Base-by-base conservation (phyloP, 148 eudicot species). In the Fallopia convolvulus region DNA sequence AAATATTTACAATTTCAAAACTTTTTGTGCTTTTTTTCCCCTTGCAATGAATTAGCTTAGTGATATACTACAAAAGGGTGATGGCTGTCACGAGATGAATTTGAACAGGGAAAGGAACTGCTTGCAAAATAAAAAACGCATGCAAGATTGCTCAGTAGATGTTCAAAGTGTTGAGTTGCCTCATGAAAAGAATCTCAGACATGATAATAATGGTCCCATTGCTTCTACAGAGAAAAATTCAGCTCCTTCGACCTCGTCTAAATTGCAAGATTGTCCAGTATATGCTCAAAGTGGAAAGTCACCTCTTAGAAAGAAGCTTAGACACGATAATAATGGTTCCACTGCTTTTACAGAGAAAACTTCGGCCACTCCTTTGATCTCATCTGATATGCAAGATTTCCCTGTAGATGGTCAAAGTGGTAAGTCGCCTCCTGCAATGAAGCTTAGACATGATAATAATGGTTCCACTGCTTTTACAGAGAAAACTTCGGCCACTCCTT, bases 11-110 rank as follows among this genome's bases (percentile, higher is more conserved):
- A n/a, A 52, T 12, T 60, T 77, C 20, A 5, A 48, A 72, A n/a
- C 47, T 20, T 74, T 73, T 66, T 23, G 70, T 26, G 53, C 21
- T n/a, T 47, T 58, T 74, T 65, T 20, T 39, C 3, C 48, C 15
- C 68, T 79, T 42, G 52, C 42, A 14, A 10, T 39, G 68, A 7
- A 77, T 56, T 84, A 93, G 98, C 80, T 94, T 84, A 84, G 90
- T 85, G 82, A 84, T 85, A 77, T 79, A 30, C 84, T 91, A 79
- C 78, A 83, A 70, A 80, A 85, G 61, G 90, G 84, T 60, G 79
- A 63, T 44, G 81, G 81, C 80, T 82, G 86, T 76, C 58, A 84
- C 32, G 70, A 39, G 44, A 68, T 73, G 14, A 33, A 63, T 44
- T 75, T n/a, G 15, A 76, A 79, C 30, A 42, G 75, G 78, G 76